Evolutionary conservation across 2,329 filamentous ascomycete species (phyloP), one percentile per base, ranked within the genome.

Genomic region (Paraphaeosphaeria sporulosa): DNA sequence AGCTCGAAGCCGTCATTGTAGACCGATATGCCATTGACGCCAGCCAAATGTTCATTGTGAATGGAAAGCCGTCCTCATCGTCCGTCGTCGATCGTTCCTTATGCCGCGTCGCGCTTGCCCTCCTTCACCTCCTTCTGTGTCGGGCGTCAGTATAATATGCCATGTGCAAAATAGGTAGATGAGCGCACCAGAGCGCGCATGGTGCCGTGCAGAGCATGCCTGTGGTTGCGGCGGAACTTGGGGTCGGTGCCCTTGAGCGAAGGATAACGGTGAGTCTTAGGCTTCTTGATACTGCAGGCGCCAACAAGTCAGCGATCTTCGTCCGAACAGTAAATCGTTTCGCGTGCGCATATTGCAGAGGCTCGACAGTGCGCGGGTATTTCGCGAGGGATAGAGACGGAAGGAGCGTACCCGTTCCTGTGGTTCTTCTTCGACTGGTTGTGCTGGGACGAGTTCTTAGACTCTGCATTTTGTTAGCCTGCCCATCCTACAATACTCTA

Each of bases 381-480:
- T 30, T 47, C 46, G 52, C 19, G 30, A 32, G 42, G 23, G 13
- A 25, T 27, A 32, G 19, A 27, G 25, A 36, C 53, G 62, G 62
- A 64, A 55, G 59, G 57, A 65, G 86, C 90, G 78, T 90, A 97
- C 94, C 95, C 95, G 88, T 99, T 99, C 82, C 91, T 90, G 90
- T 99, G 95, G 86, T 93, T 94, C 92, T 99, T 99, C 87, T 91
- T 91, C 83, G 88, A 89, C 90, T 95, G 91, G 86, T 97, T 97
- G 87, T 97, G 93, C 89, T 98, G 94, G 79, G 94, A 97, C 86
- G 93, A 96, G 90, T 98, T 98, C 93, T 98, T 98, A 79, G 95
- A 98, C 89, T 98, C 94, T 97, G 81, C n/a, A 12, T 36, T 10
- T 9, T 55, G 40, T 55, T 38, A 55, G 42, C 19, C 42, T 36